Evolutionary conservation across 108 stramenopile genomes (phyloP), one percentile per base, ranked within the genome.

Genomic region (Fragilaria crotonensis): DNA sequence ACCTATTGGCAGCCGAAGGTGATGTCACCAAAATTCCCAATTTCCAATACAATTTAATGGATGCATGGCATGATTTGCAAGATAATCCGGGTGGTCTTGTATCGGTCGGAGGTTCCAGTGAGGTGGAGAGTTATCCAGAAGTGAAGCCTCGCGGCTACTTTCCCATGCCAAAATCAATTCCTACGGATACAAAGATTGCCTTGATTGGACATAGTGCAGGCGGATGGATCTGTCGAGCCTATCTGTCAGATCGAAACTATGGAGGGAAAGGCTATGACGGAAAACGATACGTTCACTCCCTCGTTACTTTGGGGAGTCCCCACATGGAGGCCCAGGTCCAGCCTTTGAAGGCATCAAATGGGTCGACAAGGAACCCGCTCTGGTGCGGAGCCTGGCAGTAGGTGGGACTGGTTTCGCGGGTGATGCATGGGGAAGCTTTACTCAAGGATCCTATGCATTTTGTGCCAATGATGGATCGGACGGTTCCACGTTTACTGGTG

Each of bases 331-430:
- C 85, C 79, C 79, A 11, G 85, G 85, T 30, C 72, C 81, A 1
- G 82, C 85, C 11, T 87, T 87, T 49, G 73, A 67, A 30, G 78
- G 81, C 21, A 70, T 87, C 9, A 60, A 61, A 47, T 87, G 85
- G 85, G 63, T 70, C 36, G 81, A 83, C 57, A 49, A 64, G 11
- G 73, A 80, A 33, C 67, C 71, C 21, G 32, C 30, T 36, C 52
- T 49, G 19, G 78, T 87, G 4, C 63, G 77, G 1, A 60, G 70
- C 0, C 62, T 87, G 30, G 79, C 75, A 18, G 82, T 87, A 20
- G 81, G 67, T 48, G 81, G 80, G 23, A 74, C 59, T 18, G 85
- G 85, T 23, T 81, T 79, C 48, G 53, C 57, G 49, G 85, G 85
- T 19, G 73, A 75, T 44, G 65, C 67, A n/a, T 68, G 70, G 54